phyloP scores from a whole-genome alignment of 2,329 filamentous ascomycete genomes.

The Cladobotryum mycophilum region DNA sequence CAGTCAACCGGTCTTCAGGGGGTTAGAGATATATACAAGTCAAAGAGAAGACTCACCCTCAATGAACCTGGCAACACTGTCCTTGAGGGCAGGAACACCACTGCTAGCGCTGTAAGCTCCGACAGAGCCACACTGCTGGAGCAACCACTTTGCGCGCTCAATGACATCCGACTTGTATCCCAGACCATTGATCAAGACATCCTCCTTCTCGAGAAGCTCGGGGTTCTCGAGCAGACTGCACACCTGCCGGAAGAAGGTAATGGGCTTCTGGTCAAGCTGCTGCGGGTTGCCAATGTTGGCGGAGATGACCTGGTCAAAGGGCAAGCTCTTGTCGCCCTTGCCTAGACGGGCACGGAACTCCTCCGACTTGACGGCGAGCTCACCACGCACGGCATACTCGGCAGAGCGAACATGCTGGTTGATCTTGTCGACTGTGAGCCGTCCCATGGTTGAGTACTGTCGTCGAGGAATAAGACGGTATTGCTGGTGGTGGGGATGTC shows the following conservation, averaged over 20 bases:
- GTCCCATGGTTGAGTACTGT: slow-evolving; percentile 29
- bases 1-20: too few relatives aligned
- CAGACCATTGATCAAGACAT: slow-evolving; percentile 66
- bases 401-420: slow-evolving; percentile 82
- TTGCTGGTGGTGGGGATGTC: slow-evolving; percentile 20
- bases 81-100: slow-evolving; percentile 77
- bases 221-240: slow-evolving; percentile 91
- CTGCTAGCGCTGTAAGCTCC: slow-evolving; percentile 95
- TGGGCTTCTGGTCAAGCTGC: slow-evolving; percentile 97
- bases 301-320: slow-evolving; percentile 86
- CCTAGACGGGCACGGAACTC: slow-evolving; percentile 72
- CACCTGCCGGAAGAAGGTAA: slow-evolving; percentile 98
- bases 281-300: slow-evolving; percentile 99
- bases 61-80: slow-evolving; percentile 89
- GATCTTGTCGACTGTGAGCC: slow-evolving; percentile 77
- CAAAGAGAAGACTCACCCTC: slow-evolving; percentile 54
- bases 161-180: slow-evolving; percentile 90
- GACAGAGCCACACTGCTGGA: slow-evolving; percentile 81
- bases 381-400: slow-evolving; percentile 93
- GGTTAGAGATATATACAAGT: neutral
- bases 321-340: slow-evolving; percentile 54
- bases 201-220: slow-evolving; percentile 70
- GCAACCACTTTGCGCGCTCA: slow-evolving; percentile 70
- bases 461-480: slow-evolving; percentile 23
- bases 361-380: slow-evolving; percentile 90